Percentiles rank a stretch among this genome's conserved stretches.
These are phyloP conservation scores for Lasiodiplodia citricola DNA, from an alignment of 2,329 filamentous ascomycete genomes.

Conservation along the genomic window DNA sequence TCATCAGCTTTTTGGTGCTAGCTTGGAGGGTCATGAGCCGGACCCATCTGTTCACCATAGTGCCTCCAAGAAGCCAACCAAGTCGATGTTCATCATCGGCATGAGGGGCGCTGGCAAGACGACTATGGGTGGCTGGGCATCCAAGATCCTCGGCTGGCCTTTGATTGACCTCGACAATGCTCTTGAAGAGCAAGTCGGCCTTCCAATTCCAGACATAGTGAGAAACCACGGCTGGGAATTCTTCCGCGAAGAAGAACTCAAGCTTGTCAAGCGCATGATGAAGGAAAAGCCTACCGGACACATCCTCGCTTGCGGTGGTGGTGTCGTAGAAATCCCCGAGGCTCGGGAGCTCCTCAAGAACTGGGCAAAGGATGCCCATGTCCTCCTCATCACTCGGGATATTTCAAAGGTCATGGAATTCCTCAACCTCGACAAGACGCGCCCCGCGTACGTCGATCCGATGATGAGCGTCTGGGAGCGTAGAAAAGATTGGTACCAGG, in stretches of 20 bases:
- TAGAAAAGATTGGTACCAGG: constrained; percentile 85
- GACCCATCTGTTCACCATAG: constrained; percentile 45
- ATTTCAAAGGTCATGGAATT: constrained; percentile 89
- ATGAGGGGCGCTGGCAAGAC: constrained; percentile 98
- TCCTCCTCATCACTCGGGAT: constrained; percentile 85
- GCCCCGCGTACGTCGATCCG: constrained; percentile 90
- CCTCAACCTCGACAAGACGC: constrained; percentile 83
- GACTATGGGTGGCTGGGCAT: constrained; percentile 86
- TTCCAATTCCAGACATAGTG: constrained; percentile 86
- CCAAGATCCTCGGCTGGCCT: constrained; percentile 73
- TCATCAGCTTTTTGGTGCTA: constrained; percentile 75
- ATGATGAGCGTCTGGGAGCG: constrained; percentile 90
- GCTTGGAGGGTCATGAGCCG: constrained; percentile 75
- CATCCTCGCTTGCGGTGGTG: constrained; percentile 92
- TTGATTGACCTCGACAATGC: constrained; percentile 89
- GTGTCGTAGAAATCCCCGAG: constrained; percentile 84
- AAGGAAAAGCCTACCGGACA: constrained; percentile 75
- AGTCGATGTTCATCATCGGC: constrained; percentile 90
- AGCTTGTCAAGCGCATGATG: constrained; percentile 74
- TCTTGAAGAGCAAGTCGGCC: constrained; percentile 74
- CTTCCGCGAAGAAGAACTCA: constrained; percentile 80
- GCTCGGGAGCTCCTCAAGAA: constrained; percentile 76
- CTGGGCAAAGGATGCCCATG: constrained; percentile 77
- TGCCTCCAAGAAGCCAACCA: constrained; percentile 43
- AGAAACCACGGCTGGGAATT: constrained; percentile 81